Evolutionary conservation across 164 flowering plant genomes (phyloP).

Genomic region (Nelumbo lutea): DNA sequence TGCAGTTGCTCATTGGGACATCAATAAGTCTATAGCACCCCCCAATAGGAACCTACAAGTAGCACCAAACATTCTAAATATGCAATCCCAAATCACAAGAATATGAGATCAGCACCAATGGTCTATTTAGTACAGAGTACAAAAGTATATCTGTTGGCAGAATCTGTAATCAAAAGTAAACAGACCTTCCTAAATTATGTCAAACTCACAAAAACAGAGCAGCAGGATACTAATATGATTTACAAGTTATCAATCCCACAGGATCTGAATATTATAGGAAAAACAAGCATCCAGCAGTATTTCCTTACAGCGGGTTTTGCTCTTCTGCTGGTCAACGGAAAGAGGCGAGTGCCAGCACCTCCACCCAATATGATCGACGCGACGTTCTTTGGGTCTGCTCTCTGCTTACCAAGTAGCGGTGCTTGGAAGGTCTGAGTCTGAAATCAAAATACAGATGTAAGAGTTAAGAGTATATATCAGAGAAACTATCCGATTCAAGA

Average conservation of each 20-base stretch:
- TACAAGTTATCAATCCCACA: background rate
- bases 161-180: background rate
- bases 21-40: conserved; percentile 85
- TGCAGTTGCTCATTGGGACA: conserved; percentile 92
- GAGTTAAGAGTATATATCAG: background rate
- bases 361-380: conserved; percentile 84
- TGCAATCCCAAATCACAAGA: background rate
- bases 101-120: background rate
- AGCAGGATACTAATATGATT: background rate
- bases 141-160: background rate
- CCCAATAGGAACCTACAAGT: conserved; percentile 76
- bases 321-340: conserved; percentile 79
- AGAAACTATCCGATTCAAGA: too few relatives aligned
- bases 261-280: background rate
- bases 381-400: conserved; percentile 63
- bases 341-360: conserved; percentile 90
- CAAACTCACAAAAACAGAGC: too few relatives aligned
- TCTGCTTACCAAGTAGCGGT: conserved; percentile 29
- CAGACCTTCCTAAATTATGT: background rate
- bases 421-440: conserved; percentile 54
- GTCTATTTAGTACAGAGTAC: background rate
- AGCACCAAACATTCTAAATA: conserved; percentile 1
- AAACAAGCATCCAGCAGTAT: background rate
- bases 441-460: conserved; percentile 3
- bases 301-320: conserved; percentile 83